A percentile compares a stretch with the other conserved stretches of the same genome.
These are phyloP conservation scores for Scedosporium boydii DNA, from an alignment of 2,329 filamentous ascomycete species.

Conservation along the genomic window DNA sequence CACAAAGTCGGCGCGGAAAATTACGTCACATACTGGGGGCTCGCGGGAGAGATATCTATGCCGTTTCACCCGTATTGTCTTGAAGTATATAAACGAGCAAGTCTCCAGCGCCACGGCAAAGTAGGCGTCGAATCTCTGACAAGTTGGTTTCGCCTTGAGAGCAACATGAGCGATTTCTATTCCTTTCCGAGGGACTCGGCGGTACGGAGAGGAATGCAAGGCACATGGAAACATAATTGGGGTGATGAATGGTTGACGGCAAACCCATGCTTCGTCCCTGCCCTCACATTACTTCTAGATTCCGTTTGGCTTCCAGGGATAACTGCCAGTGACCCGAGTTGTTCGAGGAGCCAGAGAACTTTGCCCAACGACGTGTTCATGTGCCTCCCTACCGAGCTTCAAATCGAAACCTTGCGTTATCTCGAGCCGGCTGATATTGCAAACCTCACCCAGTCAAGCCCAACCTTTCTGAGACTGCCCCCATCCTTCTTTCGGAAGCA, in stretches of 20 bases:
- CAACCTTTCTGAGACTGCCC: not conserved
- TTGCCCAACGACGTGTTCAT: not conserved
- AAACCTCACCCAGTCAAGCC: not conserved
- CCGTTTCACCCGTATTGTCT: slow-evolving; percentile 20
- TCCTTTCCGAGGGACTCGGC: not conserved
- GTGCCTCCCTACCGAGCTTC: not conserved
- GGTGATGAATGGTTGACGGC: not conserved
- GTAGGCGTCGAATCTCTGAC: slow-evolving; percentile 14
- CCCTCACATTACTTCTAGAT: not conserved
- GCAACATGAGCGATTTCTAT: not conserved
- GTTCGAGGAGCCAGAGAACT: no score
- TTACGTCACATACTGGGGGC: not conserved
- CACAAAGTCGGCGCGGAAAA: not conserved
- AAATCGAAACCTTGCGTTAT: not conserved
- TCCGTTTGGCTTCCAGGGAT: not conserved
- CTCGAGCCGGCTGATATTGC: not conserved
- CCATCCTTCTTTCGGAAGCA: slow-evolving; percentile 4
- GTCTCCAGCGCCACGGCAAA: slow-evolving; percentile 6
- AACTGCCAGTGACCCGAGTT: not conserved
- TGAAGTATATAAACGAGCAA: slow-evolving; percentile 19
- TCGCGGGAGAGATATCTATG: slow-evolving; percentile 5
- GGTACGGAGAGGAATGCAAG: not conserved
- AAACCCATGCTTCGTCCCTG: not conserved
- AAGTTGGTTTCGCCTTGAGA: not conserved
- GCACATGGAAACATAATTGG: not conserved